Percentiles rank a stretch among this genome's conserved stretches.
Evolutionary conservation across 768 basidiomycete genomes (phyloP).

Genomic region (Lentinula detonsa): DNA sequence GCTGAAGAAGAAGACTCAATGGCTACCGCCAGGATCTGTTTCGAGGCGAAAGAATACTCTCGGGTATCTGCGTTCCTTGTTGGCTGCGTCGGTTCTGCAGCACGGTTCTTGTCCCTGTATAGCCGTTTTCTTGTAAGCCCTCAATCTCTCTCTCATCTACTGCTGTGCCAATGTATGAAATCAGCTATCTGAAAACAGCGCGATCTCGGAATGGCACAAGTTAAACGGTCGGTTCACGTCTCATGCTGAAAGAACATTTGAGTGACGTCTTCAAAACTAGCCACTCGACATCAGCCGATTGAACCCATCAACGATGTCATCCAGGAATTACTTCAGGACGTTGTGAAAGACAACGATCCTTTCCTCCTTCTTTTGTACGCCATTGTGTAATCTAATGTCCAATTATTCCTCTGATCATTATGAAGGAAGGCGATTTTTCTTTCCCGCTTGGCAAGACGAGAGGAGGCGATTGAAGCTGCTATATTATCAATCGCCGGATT

Average conservation of each 20-base stretch:
- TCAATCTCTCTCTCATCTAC: neutral
- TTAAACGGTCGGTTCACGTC: constrained; percentile 53
- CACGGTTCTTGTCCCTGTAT: constrained; percentile 74
- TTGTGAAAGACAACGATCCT: constrained; percentile 61
- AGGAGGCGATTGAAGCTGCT: constrained; percentile 80
- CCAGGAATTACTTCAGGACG: constrained; percentile 50
- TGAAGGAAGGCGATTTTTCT: constrained; percentile 79
- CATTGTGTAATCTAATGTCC: neutral
- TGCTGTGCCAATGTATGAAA: neutral
- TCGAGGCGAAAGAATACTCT: constrained; percentile 73
- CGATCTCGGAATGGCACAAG: constrained; percentile 82
- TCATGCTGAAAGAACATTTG: neutral
- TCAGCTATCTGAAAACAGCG: constrained; percentile 79
- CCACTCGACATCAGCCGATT: constrained; percentile 63
- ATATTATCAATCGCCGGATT: constrained; percentile 71
- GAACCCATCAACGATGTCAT: constrained; percentile 58
- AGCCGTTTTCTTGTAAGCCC: constrained; percentile 77
- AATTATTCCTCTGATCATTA: constrained; percentile 3
- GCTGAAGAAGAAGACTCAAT: constrained; percentile 67
- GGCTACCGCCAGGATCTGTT: constrained; percentile 63
- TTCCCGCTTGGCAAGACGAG: constrained; percentile 68
- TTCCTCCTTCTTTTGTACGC: constrained; percentile 78
- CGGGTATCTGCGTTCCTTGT: constrained; percentile 63
- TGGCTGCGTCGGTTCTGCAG: constrained; percentile 63
- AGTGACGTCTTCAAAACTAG: constrained; percentile 26